These are phyloP conservation scores for Coemansia sp. DNA, from an alignment of 192 early-diverging fungal genomes.

Conservation along the genomic window DNA sequence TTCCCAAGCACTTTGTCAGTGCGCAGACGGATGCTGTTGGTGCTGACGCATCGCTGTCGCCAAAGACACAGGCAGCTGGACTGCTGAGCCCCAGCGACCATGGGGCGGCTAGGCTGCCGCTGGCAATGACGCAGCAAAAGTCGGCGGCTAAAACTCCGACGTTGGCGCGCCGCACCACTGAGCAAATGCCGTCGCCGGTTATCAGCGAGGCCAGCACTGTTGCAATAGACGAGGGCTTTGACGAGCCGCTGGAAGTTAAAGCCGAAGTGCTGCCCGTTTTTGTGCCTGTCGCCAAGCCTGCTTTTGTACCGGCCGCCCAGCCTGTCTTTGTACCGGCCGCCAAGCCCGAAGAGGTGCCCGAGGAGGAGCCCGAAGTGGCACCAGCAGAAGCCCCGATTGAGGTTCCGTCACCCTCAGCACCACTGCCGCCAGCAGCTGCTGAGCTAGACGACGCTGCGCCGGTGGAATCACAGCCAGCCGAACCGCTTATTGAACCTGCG, in stretches of 20 bases:
- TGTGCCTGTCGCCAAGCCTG: background rate
- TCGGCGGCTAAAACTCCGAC: background rate
- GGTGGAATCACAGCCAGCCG: background rate
- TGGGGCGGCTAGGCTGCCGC: background rate
- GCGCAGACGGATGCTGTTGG: background rate
- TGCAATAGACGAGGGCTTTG: background rate
- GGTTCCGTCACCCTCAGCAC: background rate
- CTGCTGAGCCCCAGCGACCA: background rate
- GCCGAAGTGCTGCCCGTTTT: background rate
- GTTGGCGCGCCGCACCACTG: constrained; percentile 1
- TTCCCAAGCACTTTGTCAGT: constrained; percentile 34
- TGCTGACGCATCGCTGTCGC: background rate
- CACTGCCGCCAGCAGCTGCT: background rate
- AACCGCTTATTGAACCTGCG: background rate
- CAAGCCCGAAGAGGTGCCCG: background rate
- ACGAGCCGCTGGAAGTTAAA: background rate
- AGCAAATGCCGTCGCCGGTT: constrained; percentile 27
- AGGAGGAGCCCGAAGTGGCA: background rate
- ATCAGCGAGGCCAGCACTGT: constrained; percentile 33
- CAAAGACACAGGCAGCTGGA: background rate
- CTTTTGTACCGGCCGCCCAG: background rate
- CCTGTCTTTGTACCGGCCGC: background rate
- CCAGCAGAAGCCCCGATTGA: background rate
- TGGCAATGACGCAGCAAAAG: background rate
- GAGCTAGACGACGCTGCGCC: background rate